Evolutionary conservation across 2,329 filamentous ascomycete species (phyloP).

Genomic region (Colletotrichum salicis): DNA sequence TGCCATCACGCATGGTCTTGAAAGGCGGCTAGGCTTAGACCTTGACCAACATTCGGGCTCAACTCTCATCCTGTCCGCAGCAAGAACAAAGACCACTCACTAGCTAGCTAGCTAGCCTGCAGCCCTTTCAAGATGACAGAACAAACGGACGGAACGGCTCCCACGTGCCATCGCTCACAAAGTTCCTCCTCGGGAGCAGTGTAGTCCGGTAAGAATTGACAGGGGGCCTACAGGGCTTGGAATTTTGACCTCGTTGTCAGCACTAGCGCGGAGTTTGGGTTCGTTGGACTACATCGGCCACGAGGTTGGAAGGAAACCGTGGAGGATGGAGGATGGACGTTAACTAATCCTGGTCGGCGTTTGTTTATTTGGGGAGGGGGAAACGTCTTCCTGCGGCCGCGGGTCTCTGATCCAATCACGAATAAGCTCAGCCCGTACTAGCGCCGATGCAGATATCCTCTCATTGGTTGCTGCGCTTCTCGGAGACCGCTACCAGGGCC

Average conservation of each 20-base stretch:
- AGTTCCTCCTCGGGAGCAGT: constrained; percentile 3
- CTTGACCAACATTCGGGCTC: not conserved
- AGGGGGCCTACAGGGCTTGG: not conserved
- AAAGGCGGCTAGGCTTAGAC: not conserved
- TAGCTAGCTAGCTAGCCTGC: not conserved
- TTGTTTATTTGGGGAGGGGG: not conserved
- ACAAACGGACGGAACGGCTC: not conserved
- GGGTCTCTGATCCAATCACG: not conserved
- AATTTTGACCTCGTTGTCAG: not conserved
- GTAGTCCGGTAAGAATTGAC: constrained; percentile 15
- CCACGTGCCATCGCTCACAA: not conserved
- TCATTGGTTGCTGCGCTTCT: constrained; percentile 16
- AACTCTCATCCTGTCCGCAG: not conserved
- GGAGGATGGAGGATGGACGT: not conserved
- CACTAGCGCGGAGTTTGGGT: constrained; percentile 3
- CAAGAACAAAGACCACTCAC: not conserved
- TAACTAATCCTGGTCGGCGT: not conserved
- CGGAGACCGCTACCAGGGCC: not conserved
- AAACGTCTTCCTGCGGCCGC: not conserved
- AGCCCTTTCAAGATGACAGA: not conserved
- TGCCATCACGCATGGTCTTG: not conserved
- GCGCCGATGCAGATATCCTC: not conserved
- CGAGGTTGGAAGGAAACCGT: not conserved
- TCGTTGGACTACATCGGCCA: not conserved
- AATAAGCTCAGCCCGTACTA: not conserved